Evolutionary conservation across 2,329 filamentous ascomycete genomes (phyloP).

Genomic region (Colletotrichum tabaci): DNA sequence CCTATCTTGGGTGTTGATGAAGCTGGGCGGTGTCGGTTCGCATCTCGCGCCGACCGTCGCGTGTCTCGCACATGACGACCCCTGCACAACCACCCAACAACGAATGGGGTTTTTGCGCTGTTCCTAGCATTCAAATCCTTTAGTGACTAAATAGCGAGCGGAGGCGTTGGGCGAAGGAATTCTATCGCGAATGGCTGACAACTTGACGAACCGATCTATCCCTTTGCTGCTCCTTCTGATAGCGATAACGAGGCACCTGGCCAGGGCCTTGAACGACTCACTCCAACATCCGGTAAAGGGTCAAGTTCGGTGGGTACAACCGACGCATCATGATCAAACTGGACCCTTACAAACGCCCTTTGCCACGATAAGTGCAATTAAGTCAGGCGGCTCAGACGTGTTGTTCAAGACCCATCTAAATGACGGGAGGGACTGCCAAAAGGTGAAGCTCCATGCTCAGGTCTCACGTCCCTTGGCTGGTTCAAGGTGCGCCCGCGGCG

Average conservation of each 20-base stretch:
- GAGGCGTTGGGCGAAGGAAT: not conserved
- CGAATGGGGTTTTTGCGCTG: not conserved
- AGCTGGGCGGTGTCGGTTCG: slow-evolving; percentile 5
- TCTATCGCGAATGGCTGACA: not conserved
- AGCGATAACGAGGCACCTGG: not conserved
- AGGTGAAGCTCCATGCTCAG: slow-evolving; percentile 9
- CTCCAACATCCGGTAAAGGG: not conserved
- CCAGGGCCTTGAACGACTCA: not conserved
- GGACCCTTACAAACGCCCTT: not conserved
- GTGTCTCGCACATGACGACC: slow-evolving; percentile 19
- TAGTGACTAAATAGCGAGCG: not conserved
- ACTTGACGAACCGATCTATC: not conserved
- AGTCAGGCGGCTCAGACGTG: not conserved
- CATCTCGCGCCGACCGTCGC: slow-evolving; percentile 6
- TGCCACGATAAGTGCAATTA: not conserved
- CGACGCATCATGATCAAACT: not conserved
- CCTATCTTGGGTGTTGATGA: slow-evolving; percentile 7
- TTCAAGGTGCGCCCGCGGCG: not conserved
- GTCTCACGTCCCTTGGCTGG: not conserved
- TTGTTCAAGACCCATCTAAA: slow-evolving; percentile 6
- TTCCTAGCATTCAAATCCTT: not conserved
- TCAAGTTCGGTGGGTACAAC: not conserved
- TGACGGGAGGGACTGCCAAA: slow-evolving; percentile 17
- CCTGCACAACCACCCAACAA: slow-evolving; percentile 5
- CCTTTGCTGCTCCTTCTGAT: no score